Percentiles rank a stretch among this genome's conserved stretches.
These are phyloP conservation scores for Sporothrix schenckii DNA, from an alignment of 2,329 filamentous ascomycete species.

Conservation along the genomic window DNA sequence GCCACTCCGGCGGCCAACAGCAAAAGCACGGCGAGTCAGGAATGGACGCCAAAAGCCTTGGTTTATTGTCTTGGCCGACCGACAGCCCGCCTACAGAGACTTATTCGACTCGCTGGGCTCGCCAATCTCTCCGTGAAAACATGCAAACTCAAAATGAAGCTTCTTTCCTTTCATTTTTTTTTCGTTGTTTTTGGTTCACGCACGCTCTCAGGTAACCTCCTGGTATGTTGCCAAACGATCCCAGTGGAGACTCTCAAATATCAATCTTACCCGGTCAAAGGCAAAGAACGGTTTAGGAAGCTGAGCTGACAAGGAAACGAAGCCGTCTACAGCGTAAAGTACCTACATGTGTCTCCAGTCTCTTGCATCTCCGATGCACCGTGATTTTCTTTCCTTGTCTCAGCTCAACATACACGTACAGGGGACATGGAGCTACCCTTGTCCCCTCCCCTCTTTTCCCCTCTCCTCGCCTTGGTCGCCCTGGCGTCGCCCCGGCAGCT, in stretches of 20 bases:
- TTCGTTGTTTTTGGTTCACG: too few relatives aligned
- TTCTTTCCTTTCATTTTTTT: background rate
- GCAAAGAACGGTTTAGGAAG: background rate
- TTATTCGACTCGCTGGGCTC: background rate
- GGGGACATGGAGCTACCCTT: slow-evolving; percentile 5
- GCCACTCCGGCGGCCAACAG: slow-evolving; percentile 14
- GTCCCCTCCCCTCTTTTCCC: background rate
- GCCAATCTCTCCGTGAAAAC: background rate
- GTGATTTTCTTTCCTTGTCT: background rate
- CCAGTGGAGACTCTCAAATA: background rate
- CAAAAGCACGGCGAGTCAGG: background rate
- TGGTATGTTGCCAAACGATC: slow-evolving; percentile 18
- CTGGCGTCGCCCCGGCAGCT: slow-evolving; percentile 29
- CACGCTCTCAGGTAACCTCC: background rate
- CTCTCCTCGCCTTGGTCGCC: slow-evolving; percentile 22
- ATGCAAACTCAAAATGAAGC: slow-evolving; percentile 19
- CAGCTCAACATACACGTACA: slow-evolving; percentile 7
- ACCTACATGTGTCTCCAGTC: slow-evolving; percentile 18
- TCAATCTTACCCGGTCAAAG: background rate
- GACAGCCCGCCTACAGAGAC: background rate
- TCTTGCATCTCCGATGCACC: background rate
- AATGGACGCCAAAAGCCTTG: slow-evolving; percentile 12
- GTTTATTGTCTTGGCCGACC: background rate
- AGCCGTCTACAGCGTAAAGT: background rate
- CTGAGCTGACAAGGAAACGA: background rate